These are phyloP conservation scores for Ceratobasidium sp. DNA, from an alignment of 1,284 basidiomycete genomes.

Conservation along the genomic window DNA sequence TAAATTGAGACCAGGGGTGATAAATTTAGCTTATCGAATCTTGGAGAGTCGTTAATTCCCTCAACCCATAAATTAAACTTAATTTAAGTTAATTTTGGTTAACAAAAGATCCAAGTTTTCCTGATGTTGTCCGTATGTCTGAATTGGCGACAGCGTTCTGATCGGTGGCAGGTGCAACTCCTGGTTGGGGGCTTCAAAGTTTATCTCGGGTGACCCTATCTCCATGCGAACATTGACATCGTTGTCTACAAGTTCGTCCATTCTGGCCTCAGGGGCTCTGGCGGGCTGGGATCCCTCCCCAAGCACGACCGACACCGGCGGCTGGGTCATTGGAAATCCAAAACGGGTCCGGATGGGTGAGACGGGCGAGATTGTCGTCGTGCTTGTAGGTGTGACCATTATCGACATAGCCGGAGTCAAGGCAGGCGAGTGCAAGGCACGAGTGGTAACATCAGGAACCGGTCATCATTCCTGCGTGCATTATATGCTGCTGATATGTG, in stretches of 20 bases:
- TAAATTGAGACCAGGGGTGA: too few relatives aligned
- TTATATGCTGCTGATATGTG: too few relatives aligned
- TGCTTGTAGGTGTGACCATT: slow-evolving; percentile 32
- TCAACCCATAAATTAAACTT: too few relatives aligned
- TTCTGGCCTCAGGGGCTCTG: not conserved
- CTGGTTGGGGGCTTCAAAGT: not conserved
- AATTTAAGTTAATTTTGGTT: too few relatives aligned
- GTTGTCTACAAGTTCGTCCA: not conserved
- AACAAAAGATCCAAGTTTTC: too few relatives aligned
- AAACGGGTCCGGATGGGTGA: slow-evolving; percentile 24
- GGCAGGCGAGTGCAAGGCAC: not conserved
- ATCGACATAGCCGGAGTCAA: slow-evolving; percentile 1
- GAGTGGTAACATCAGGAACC: not conserved
- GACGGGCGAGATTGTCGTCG: slow-evolving; percentile 25
- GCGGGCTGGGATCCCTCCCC: not conserved
- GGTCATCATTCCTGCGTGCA: too few relatives aligned
- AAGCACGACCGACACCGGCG: not conserved
- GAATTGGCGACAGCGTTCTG: not conserved
- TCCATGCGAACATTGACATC: not conserved
- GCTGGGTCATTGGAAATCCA: slow-evolving; percentile 40
- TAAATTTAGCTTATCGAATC: too few relatives aligned
- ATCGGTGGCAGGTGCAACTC: not conserved
- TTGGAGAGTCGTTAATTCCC: too few relatives aligned
- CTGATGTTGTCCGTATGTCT: too few relatives aligned
- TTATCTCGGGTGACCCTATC: not conserved